These are phyloP conservation scores for Albizia julibrissin DNA, from an alignment of 306 rosid species.

Conservation along the genomic window DNA sequence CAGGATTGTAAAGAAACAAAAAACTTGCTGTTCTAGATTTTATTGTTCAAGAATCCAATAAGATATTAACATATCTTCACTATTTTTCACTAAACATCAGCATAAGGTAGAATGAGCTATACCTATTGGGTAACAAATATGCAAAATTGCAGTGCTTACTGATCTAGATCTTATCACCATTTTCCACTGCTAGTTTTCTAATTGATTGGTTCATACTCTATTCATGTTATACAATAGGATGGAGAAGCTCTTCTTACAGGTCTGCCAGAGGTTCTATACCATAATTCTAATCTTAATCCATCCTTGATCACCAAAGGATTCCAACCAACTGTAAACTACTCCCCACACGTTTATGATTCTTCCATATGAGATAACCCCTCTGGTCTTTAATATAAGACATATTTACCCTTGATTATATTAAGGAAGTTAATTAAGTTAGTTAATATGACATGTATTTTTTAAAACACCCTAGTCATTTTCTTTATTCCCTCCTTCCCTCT, in stretches of 20 bases:
- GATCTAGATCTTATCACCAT: not conserved
- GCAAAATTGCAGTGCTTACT: not conserved
- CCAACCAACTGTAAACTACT: constrained; percentile 22
- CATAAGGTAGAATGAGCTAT: not conserved
- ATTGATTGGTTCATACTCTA: not conserved
- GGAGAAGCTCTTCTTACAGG: constrained; percentile 16
- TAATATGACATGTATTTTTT: too few relatives aligned
- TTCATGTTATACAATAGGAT: constrained; percentile 31
- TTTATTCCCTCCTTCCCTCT: too few relatives aligned
- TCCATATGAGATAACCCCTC: not conserved
- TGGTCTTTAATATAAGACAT: too few relatives aligned
- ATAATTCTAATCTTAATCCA: constrained; percentile 25
- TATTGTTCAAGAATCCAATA: not conserved
- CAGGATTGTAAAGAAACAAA: not conserved
- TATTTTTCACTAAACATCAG: not conserved
- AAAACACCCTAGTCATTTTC: too few relatives aligned
- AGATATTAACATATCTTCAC: not conserved
- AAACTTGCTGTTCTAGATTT: not conserved
- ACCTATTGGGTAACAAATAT: not conserved
- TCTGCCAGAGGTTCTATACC: constrained; percentile 26
- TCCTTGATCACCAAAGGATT: constrained; percentile 39
- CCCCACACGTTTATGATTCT: constrained; percentile 1
- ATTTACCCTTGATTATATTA: too few relatives aligned
- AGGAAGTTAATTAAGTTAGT: too few relatives aligned
- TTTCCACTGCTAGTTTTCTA: not conserved